These are phyloP conservation scores for Trichophyton mentagrophytes DNA, from an alignment of 2,329 filamentous ascomycete genomes.

Conservation along the genomic window DNA sequence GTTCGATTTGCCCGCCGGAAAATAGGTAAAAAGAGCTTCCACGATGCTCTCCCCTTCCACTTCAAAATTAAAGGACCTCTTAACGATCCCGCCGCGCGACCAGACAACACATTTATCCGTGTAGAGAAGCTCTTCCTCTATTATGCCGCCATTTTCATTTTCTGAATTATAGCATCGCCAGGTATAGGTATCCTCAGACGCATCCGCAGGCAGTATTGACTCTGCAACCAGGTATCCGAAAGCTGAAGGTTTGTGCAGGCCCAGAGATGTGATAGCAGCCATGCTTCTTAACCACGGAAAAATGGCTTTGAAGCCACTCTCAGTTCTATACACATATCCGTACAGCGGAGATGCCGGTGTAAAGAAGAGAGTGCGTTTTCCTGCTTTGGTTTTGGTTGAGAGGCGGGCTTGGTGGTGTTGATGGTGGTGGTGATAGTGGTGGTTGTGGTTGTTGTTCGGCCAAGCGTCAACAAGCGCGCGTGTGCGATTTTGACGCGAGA, in stretches of 20 bases:
- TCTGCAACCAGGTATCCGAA: constrained; percentile 74
- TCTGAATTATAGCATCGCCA: constrained; percentile 55
- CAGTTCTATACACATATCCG: background rate
- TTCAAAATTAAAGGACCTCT: constrained; percentile 74
- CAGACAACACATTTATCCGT: constrained; percentile 70
- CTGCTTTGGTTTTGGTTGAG: too few relatives aligned
- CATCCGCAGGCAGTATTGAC: constrained; percentile 57
- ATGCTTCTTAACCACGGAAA: constrained; percentile 39
- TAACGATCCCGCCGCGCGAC: constrained; percentile 74
- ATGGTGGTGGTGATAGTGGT: too few relatives aligned
- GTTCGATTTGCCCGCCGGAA: constrained; percentile 41
- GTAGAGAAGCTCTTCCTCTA: constrained; percentile 68
- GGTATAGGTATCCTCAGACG: constrained; percentile 50
- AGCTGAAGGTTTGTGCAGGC: constrained; percentile 76
- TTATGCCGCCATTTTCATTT: constrained; percentile 31
- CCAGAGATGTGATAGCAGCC: constrained; percentile 83
- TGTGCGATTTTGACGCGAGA: background rate
- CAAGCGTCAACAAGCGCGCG: constrained; percentile 2
- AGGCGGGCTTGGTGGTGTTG: too few relatives aligned
- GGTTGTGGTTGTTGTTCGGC: background rate
- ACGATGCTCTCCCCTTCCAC: constrained; percentile 73
- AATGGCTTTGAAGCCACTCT: background rate
- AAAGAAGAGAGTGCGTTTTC: background rate
- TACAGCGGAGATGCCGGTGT: background rate
- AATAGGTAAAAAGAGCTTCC: constrained; percentile 77